Conservation (phyloP, 208 protist genomes). For the Herpetomonas samuelpessoai region DNA sequence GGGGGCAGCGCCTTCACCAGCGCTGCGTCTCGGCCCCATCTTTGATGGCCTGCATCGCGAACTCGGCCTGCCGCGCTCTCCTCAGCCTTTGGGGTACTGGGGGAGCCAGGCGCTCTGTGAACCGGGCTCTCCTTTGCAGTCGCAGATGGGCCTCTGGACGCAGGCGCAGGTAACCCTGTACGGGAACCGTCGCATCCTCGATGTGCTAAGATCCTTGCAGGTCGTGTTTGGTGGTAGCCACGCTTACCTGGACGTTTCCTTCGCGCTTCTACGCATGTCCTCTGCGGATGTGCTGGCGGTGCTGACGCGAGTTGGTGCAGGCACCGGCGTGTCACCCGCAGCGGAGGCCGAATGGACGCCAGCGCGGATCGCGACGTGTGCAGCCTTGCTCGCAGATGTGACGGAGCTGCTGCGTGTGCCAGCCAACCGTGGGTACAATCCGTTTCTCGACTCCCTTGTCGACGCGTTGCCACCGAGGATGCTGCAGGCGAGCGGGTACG, state of each 20-base stretch:
- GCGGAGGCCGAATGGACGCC: neutral
- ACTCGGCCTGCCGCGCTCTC: slow-evolving; percentile 47
- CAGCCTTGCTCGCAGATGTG: slow-evolving; percentile 19
- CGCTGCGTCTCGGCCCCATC: slow-evolving; percentile 3
- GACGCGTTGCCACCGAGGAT: slow-evolving; percentile 32
- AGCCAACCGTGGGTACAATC: slow-evolving; percentile 41
- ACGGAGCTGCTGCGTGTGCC: slow-evolving; percentile 26
- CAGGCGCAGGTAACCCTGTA: slow-evolving; percentile 55
- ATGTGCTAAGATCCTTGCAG: slow-evolving; percentile 26
- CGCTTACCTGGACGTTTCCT: slow-evolving; percentile 27
- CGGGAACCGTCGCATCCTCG: slow-evolving; percentile 30
- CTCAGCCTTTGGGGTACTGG: slow-evolving; percentile 4
- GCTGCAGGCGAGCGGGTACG: slow-evolving; percentile 5
- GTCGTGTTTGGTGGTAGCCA: slow-evolving; percentile 23
- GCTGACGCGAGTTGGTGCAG: slow-evolving; percentile 9
- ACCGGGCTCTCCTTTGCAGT: neutral
- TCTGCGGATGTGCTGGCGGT: slow-evolving; percentile 34
- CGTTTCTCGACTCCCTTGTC: slow-evolving; percentile 57
- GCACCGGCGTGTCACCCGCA: neutral
- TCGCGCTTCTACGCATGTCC: slow-evolving; percentile 55
- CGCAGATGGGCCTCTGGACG: slow-evolving; percentile 40
- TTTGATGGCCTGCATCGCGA: slow-evolving; percentile 66
- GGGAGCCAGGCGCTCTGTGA: neutral
- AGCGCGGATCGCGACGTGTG: slow-evolving; percentile 1
- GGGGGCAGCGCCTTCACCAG: neutral